Conservation (phyloP, 139 green algal species). For the Chlamydomonas sp. region DNA sequence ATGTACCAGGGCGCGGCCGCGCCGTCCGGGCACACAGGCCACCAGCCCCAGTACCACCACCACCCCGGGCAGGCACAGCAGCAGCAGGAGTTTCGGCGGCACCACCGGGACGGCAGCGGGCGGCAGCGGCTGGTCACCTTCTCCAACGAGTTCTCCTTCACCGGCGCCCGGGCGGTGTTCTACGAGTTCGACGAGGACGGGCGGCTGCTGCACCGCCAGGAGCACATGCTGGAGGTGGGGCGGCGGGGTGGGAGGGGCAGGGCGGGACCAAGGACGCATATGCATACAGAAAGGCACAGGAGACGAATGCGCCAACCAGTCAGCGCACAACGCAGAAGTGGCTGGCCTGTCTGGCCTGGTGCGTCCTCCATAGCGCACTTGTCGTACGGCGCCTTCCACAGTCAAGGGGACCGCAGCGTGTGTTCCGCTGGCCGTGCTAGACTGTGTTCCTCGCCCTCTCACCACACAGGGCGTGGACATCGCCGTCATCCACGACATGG, state of each 20-base stretch:
- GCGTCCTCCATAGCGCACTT: too few relatives aligned
- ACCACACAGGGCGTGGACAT: constrained; percentile 48
- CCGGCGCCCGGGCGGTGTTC: constrained; percentile 28
- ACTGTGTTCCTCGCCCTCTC: not conserved
- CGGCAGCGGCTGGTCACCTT: constrained; percentile 28
- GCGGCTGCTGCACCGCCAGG: not conserved
- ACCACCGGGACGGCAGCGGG: not conserved
- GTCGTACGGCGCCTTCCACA: too few relatives aligned
- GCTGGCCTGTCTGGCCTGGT: too few relatives aligned
- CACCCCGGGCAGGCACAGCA: too few relatives aligned
- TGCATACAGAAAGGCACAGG: too few relatives aligned
- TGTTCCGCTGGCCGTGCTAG: not conserved
- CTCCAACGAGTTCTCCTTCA: constrained; percentile 24
- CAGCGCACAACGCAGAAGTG: too few relatives aligned
- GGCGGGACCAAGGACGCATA: too few relatives aligned
- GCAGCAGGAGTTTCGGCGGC: not conserved
- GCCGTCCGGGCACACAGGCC: too few relatives aligned
- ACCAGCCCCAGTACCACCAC: too few relatives aligned
- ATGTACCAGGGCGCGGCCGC: too few relatives aligned
- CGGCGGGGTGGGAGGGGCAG: too few relatives aligned
- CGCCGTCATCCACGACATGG: constrained; percentile 67
- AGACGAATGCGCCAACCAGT: too few relatives aligned
- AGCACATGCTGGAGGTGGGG: constrained; percentile 23
- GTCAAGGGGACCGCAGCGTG: not conserved
- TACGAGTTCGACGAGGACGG: constrained; percentile 49